These are phyloP conservation scores for Aristolochia fimbriata DNA, from an alignment of 164 flowering plant species.

Conservation along the genomic window DNA sequence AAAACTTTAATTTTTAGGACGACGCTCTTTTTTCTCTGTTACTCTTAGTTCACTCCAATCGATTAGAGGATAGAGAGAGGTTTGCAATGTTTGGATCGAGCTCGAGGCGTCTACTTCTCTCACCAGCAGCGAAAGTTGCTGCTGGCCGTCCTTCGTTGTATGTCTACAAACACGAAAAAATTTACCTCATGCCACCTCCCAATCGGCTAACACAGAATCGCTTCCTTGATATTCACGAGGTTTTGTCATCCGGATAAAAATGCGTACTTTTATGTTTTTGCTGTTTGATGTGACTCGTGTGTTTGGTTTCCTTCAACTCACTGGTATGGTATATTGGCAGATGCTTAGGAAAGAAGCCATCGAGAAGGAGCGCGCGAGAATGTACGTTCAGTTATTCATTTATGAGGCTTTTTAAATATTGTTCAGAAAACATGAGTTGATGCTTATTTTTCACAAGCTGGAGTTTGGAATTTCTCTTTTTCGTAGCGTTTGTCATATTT, in stretches of 20 bases:
- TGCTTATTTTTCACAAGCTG: not conserved
- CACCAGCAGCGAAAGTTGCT: too few species aligned
- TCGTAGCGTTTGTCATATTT: not conserved
- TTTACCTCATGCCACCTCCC: conserved; percentile 1
- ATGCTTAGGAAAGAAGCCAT: conserved; percentile 58
- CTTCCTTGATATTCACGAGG: conserved; percentile 76
- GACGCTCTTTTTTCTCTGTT: too few species aligned
- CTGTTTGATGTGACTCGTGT: not conserved
- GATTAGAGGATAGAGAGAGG: too few species aligned
- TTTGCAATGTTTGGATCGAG: too few species aligned
- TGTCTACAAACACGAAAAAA: too few species aligned
- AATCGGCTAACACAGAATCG: conserved; percentile 21
- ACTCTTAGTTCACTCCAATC: too few species aligned
- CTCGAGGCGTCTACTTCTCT: too few species aligned
- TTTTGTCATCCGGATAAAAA: conserved; percentile 1
- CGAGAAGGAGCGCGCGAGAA: conserved; percentile 76
- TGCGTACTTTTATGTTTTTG: not conserved
- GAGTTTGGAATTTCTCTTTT: not conserved
- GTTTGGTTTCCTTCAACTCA: not conserved
- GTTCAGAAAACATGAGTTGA: not conserved
- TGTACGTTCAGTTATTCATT: conserved; percentile 34
- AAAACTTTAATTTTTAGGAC: too few species aligned
- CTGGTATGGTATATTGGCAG: conserved; percentile 22
- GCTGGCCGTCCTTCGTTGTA: too few species aligned
- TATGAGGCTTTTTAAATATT: not conserved